Conservation (phyloP, 495 filamentous ascomycete genomes). For the Trichoderma gamsii region DNA sequence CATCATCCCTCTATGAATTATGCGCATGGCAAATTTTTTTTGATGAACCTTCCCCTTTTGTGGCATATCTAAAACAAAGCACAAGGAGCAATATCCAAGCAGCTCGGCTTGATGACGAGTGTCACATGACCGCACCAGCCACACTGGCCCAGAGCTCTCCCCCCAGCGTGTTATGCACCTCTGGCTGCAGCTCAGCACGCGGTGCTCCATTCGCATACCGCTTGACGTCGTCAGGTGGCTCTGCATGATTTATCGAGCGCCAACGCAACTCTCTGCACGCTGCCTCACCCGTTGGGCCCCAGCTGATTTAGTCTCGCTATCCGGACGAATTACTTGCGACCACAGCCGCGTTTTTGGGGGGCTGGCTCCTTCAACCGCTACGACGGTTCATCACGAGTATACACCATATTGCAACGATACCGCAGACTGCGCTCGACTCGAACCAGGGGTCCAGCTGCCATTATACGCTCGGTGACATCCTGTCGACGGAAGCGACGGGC, state of each 20-base stretch:
- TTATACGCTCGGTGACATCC: neutral
- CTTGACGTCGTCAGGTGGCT: conserved; percentile 14
- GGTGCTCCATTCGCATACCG: conserved; percentile 13
- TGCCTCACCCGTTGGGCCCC: neutral
- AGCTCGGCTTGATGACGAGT: neutral
- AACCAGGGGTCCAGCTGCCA: neutral
- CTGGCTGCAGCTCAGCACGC: conserved; percentile 8
- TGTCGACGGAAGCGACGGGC: neutral
- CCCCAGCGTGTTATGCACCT: neutral
- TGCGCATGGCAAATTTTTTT: no score
- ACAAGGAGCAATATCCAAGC: neutral
- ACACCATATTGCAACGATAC: neutral
- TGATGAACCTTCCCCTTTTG: no score
- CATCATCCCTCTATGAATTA: no score
- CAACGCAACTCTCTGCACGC: conserved; percentile 12
- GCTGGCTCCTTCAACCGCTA: conserved; percentile 4
- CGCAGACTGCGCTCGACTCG: neutral
- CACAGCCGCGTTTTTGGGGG: conserved; percentile 1
- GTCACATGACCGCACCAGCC: conserved; percentile 9
- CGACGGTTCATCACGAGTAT: neutral
- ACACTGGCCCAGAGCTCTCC: neutral
- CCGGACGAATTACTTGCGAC: neutral
- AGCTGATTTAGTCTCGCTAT: neutral
- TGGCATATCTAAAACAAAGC: neutral
- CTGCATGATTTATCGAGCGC: conserved; percentile 12